Evolutionary conservation across 2,329 filamentous ascomycete species (phyloP).

Genomic region (Microcera coccophila): DNA sequence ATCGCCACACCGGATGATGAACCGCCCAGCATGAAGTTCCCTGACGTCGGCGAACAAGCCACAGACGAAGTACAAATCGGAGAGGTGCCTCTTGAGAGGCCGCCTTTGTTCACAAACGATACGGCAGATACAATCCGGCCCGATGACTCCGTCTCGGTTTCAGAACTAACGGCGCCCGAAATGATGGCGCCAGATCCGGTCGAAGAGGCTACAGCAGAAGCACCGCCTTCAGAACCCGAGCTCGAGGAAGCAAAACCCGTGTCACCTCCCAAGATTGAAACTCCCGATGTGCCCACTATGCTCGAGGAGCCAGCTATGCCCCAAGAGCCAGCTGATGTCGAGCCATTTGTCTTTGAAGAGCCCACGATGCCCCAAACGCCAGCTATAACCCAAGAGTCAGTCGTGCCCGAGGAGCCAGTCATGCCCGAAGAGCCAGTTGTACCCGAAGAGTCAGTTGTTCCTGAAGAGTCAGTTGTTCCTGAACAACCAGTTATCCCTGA

Average conservation of each 20-base stretch:
- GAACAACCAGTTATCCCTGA: background rate
- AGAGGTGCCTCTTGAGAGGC: slow-evolving; percentile 18
- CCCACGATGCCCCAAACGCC: too few species aligned
- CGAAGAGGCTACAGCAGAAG: slow-evolving; percentile 8
- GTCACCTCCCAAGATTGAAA: background rate
- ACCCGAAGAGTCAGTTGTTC: background rate
- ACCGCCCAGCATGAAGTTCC: slow-evolving; percentile 19
- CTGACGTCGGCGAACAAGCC: slow-evolving; percentile 25
- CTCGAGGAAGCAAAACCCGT: slow-evolving; percentile 3
- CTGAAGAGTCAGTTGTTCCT: background rate
- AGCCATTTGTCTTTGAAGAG: too few species aligned
- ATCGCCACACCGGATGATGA: slow-evolving; percentile 34
- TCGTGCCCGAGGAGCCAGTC: too few species aligned
- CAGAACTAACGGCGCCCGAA: slow-evolving; percentile 29
- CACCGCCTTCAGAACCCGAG: background rate
- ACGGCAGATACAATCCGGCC: slow-evolving; percentile 36
- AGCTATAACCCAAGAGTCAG: too few species aligned
- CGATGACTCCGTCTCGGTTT: slow-evolving; percentile 36
- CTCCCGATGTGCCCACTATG: background rate
- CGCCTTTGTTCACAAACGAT: slow-evolving; percentile 26
- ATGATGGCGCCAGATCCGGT: slow-evolving; percentile 23
- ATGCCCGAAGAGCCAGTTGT: too few species aligned
- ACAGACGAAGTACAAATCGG: slow-evolving; percentile 24
- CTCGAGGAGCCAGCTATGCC: background rate
- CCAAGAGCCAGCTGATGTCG: background rate